Evolutionary conservation across 257 asterid species (phyloP).

Genomic region (Capsicum pubescens): DNA sequence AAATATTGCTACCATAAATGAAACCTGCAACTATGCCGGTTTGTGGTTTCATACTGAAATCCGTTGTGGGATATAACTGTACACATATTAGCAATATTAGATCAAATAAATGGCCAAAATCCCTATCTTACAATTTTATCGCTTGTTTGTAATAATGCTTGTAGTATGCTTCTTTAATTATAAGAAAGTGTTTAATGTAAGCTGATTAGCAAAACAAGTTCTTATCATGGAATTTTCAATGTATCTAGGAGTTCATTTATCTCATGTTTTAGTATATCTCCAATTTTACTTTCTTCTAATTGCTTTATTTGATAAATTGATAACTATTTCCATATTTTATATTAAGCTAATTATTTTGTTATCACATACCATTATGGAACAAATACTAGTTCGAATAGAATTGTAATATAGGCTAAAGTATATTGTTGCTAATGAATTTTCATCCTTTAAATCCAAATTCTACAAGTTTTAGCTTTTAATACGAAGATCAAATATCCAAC

Average conservation of each 20-base stretch:
- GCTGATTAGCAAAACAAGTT: not conserved
- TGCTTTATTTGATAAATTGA: not conserved
- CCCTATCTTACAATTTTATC: not conserved
- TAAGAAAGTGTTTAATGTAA: not conserved
- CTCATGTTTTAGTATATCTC: not conserved
- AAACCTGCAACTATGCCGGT: not conserved
- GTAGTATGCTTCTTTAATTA: conserved; percentile 4
- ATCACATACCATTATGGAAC: not conserved
- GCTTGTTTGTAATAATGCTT: not conserved
- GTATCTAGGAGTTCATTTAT: not conserved
- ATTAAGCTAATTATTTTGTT: not conserved
- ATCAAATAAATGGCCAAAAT: conserved; percentile 11
- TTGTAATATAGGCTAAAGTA: not conserved
- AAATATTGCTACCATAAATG: not conserved
- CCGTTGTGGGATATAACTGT: not conserved
- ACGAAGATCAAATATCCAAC: not conserved
- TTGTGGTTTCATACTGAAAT: not conserved
- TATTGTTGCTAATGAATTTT: not conserved
- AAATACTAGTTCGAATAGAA: not conserved
- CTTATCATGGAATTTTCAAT: conserved; percentile 4
- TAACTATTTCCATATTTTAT: not conserved
- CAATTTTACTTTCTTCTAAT: conserved; percentile 1
- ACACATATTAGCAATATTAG: not conserved
- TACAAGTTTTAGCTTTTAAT: not conserved
- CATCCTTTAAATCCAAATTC: not conserved